A percentile compares a stretch with the other conserved stretches of the same genome.
Conservation (phyloP, 345 rosid species). For the Eucalyptus microcorys region DNA sequence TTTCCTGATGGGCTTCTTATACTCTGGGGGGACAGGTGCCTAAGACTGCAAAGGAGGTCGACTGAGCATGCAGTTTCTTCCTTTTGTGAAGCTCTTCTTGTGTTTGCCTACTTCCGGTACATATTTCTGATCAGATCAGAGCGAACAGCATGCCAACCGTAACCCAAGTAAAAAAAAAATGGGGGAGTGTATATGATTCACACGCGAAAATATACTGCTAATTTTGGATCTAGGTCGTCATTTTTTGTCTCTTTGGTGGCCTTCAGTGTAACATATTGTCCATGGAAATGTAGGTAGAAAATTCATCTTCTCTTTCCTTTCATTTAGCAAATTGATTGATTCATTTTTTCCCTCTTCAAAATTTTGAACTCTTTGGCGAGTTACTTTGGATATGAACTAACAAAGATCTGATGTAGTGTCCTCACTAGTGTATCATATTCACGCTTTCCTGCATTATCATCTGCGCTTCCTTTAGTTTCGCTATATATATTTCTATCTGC, state of each 20-base stretch:
- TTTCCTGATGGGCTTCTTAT: constrained; percentile 61
- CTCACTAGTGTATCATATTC: not conserved
- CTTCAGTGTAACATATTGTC: not conserved
- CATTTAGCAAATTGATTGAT: not conserved
- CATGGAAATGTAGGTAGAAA: not conserved
- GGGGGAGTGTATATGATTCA: constrained; percentile 3
- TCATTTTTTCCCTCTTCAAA: not conserved
- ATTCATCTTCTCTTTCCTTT: not conserved
- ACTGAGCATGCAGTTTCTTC: constrained; percentile 8
- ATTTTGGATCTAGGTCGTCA: not conserved
- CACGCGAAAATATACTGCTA: not conserved
- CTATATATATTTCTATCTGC: not conserved
- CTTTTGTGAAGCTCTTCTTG: constrained; percentile 8
- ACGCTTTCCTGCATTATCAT: not conserved
- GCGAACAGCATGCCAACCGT: not conserved
- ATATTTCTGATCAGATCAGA: not conserved
- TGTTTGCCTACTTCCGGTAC: constrained; percentile 1
- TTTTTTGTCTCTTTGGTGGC: not conserved
- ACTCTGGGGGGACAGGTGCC: constrained; percentile 54
- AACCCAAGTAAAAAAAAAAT: not conserved
- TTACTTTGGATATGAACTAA: not conserved
- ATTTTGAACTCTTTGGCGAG: not conserved
- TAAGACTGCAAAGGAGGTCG: constrained; percentile 40
- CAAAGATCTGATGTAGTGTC: not conserved
- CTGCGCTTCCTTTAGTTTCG: not conserved